Percentiles rank a stretch among this genome's conserved stretches.
These are phyloP conservation scores for Fusarium tupiense DNA, from an alignment of 2,329 filamentous ascomycete species.

Conservation along the genomic window DNA sequence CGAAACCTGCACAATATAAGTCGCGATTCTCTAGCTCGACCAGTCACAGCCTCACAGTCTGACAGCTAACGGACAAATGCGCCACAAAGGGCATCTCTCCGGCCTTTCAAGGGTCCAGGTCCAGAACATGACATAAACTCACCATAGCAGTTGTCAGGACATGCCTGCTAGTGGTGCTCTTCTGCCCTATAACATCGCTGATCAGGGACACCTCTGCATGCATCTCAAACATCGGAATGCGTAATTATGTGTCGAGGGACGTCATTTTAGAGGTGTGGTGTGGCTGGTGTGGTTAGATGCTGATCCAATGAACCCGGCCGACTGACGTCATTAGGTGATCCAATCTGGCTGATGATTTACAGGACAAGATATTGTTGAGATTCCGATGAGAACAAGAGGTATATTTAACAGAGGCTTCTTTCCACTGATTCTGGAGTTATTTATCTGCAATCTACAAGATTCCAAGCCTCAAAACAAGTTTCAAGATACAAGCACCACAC, in stretches of 20 bases:
- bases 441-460: background rate
- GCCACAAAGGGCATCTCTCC: constrained; percentile 17
- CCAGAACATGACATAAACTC: constrained; percentile 30
- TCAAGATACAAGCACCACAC: background rate
- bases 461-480: background rate
- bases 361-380: constrained; percentile 23
- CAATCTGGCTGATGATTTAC: constrained; percentile 12
- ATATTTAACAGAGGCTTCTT: constrained; percentile 18
- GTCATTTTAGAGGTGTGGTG: constrained; percentile 33
- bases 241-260: constrained; percentile 35
- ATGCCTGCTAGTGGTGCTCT: constrained; percentile 19
- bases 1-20: constrained; percentile 8
- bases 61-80: constrained; percentile 23
- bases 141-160: background rate
- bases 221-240: constrained; percentile 22
- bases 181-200: constrained; percentile 19
- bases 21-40: constrained; percentile 4
- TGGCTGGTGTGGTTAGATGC: constrained; percentile 24
- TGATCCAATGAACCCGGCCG: constrained; percentile 19
- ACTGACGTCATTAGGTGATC: constrained; percentile 40
- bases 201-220: constrained; percentile 10
- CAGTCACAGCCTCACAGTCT: constrained; percentile 28
- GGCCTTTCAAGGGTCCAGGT: constrained; percentile 20
- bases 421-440: background rate
- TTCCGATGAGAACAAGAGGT: background rate